Conservation (phyloP, 768 basidiomycete species). For the Amyloporia xantha region DNA sequence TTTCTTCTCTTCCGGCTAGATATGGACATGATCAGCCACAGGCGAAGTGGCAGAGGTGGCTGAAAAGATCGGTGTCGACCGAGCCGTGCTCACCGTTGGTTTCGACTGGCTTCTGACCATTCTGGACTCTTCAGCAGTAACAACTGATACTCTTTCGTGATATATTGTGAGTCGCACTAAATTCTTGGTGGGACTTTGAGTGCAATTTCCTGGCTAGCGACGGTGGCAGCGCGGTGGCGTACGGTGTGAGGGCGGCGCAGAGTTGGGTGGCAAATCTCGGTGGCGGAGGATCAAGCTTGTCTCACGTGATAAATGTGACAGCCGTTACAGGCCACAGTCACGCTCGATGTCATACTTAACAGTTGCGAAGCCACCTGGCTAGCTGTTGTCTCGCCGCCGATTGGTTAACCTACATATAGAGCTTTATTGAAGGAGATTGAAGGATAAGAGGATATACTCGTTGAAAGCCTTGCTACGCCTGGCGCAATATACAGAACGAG, state of each 20-base stretch:
- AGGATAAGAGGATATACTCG: too few relatives aligned
- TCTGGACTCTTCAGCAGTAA: not conserved
- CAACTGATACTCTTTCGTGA: slow-evolving; percentile 1
- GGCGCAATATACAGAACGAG: too few relatives aligned
- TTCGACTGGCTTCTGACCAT: slow-evolving; percentile 25
- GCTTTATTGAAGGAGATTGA: too few relatives aligned
- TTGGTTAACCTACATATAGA: too few relatives aligned
- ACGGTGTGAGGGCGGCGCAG: slow-evolving; percentile 7
- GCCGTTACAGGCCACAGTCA: not conserved
- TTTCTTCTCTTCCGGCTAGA: slow-evolving; percentile 36
- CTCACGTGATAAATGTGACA: not conserved
- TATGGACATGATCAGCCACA: slow-evolving; percentile 19
- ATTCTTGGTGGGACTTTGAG: not conserved
- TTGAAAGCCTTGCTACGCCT: too few relatives aligned
- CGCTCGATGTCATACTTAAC: not conserved
- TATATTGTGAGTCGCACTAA: slow-evolving; percentile 5
- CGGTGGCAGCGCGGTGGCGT: slow-evolving; percentile 14
- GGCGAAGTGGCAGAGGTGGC: slow-evolving; percentile 22
- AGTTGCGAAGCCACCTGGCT: too few relatives aligned
- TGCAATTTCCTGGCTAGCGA: slow-evolving; percentile 7
- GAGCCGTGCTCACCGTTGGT: slow-evolving; percentile 27
- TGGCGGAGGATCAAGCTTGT: not conserved
- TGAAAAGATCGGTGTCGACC: slow-evolving; percentile 17
- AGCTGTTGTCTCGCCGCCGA: too few relatives aligned
- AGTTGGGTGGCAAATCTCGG: slow-evolving; percentile 13